A percentile compares a stretch with the other conserved stretches of the same genome.
Conservation (phyloP, 1,139 yeast species). For the Scheffersomyces titani region DNA sequence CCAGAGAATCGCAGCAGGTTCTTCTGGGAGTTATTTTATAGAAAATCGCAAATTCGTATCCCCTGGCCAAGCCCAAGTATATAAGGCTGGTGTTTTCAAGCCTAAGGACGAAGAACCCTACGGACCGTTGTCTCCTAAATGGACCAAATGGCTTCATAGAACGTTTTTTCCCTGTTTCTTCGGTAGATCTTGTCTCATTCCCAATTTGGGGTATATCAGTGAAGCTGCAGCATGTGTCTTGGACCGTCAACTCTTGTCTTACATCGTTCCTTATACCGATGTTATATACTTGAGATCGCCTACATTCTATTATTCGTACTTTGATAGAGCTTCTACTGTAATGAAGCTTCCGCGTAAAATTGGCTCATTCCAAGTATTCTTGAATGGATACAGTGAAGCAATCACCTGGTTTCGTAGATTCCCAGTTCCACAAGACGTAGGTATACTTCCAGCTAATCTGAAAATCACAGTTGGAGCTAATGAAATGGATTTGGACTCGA, state of each 20-base stretch:
- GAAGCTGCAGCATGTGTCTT: constrained; percentile 72
- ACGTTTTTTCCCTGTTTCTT: constrained; percentile 77
- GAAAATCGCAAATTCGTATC: constrained; percentile 25
- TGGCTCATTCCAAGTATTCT: constrained; percentile 69
- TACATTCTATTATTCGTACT: constrained; percentile 55
- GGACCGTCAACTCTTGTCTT: constrained; percentile 59
- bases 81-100: constrained; percentile 62
- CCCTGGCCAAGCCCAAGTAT: constrained; percentile 6
- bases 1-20: constrained; percentile 59
- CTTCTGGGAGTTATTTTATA: constrained; percentile 73
- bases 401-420: constrained; percentile 54
- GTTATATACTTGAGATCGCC: constrained; percentile 55
- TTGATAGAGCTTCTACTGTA: constrained; percentile 38
- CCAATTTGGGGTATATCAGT: constrained; percentile 70
- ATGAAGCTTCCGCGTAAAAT: constrained; percentile 46
- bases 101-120: constrained; percentile 85
- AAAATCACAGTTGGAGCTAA: constrained; percentile 17
- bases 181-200: constrained; percentile 72
- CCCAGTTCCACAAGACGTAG: constrained; percentile 53
- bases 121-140: constrained; percentile 76
- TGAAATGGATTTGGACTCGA: constrained; percentile 5
- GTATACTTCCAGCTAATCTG: constrained; percentile 20
- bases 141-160: constrained; percentile 80
- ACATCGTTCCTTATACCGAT: constrained; percentile 69
- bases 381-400: constrained; percentile 62